Conservation (phyloP, 805 yeast genomes). For the Komagataella ulmi region DNA sequence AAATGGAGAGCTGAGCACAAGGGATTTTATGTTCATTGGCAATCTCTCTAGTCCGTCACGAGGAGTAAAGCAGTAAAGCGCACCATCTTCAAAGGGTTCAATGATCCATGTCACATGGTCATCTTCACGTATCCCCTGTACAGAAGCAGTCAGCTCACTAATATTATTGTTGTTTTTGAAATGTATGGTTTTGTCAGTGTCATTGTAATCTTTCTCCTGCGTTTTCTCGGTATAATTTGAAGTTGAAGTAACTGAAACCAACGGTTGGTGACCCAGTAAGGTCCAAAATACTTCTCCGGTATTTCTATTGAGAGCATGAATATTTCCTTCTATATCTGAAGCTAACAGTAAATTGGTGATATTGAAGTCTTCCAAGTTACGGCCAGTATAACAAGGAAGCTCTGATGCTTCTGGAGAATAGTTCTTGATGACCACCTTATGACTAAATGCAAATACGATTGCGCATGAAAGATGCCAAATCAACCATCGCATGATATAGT, state of each 20-base stretch:
- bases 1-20: slow-evolving; percentile 79
- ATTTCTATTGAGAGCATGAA: slow-evolving; percentile 67
- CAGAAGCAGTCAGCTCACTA: slow-evolving; percentile 1
- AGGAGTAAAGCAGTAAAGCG: slow-evolving; percentile 67
- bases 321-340: slow-evolving; percentile 76
- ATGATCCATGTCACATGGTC: slow-evolving; percentile 62
- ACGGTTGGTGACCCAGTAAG: slow-evolving; percentile 47
- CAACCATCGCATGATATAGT: neutral
- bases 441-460: neutral
- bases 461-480: neutral
- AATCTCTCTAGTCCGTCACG: slow-evolving; percentile 65
- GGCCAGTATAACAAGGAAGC: neutral
- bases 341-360: slow-evolving; percentile 45
- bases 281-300: slow-evolving; percentile 75
- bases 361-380: neutral
- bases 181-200: neutral
- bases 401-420: neutral
- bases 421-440: neutral
- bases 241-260: slow-evolving; percentile 22
- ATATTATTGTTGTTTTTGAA: neutral
- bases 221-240: slow-evolving; percentile 1
- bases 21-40: slow-evolving; percentile 66
- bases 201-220: neutral
- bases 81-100: slow-evolving; percentile 82
- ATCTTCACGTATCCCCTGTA: slow-evolving; percentile 1